Percentiles rank a stretch among this genome's conserved stretches.
These are phyloP conservation scores for Penstemon eatonii DNA, from an alignment of 257 asterid genomes.

Conservation along the genomic window DNA sequence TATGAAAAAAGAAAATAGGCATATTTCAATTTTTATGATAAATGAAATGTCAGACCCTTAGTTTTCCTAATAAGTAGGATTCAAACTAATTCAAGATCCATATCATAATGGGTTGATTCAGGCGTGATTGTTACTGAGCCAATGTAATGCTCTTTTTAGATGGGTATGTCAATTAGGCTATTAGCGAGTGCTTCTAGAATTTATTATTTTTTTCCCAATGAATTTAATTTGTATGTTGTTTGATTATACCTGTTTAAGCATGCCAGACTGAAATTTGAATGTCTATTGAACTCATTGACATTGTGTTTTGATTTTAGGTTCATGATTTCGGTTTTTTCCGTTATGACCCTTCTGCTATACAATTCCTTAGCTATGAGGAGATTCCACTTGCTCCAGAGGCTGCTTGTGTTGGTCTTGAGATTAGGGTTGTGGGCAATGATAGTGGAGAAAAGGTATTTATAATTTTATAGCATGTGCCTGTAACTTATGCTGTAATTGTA, in stretches of 20 bases:
- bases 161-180: no score
- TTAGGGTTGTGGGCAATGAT: constrained; percentile 98
- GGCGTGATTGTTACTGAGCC: no score
- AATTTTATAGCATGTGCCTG: neutral
- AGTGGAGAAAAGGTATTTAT: constrained; percentile 95
- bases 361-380: constrained; percentile 93
- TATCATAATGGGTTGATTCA: no score
- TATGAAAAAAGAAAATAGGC: no score
- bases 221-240: constrained; percentile 6
- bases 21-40: no score
- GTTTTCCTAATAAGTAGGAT: no score
- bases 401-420: constrained; percentile 94
- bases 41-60: no score
- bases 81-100: no score
- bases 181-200: no score
- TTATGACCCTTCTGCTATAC: constrained; percentile 83
- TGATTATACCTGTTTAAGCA: constrained; percentile 14
- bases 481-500: constrained; percentile 16
- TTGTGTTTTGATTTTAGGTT: constrained; percentile 49
- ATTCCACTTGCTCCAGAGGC: constrained; percentile 97
- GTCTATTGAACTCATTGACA: constrained; percentile 3
- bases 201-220: no score
- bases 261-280: constrained; percentile 12
- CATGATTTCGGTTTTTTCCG: constrained; percentile 98
- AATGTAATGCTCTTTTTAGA: no score